These are phyloP conservation scores for Spiraea crenata DNA, from an alignment of 331 rosid genomes.

Conservation along the genomic window DNA sequence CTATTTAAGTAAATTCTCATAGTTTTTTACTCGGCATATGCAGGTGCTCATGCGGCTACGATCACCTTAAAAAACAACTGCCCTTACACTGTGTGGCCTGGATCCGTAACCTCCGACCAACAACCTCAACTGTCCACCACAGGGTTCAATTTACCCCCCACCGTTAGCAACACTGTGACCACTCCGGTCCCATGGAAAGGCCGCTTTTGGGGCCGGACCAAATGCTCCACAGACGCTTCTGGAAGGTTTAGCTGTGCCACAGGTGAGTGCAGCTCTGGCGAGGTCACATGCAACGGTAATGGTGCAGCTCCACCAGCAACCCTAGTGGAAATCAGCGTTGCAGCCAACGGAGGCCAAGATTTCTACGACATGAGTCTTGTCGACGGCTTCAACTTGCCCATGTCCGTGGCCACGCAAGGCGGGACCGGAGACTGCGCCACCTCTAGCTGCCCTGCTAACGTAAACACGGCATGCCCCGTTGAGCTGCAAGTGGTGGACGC, in stretches of 20 bases:
- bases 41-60: slow-evolving; percentile 34
- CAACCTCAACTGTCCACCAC: slow-evolving; percentile 38
- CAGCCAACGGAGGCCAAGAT: slow-evolving; percentile 36
- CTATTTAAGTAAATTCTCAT: not conserved
- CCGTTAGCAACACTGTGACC: not conserved
- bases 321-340: slow-evolving; percentile 34
- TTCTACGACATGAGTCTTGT: slow-evolving; percentile 52
- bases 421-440: slow-evolving; percentile 37
- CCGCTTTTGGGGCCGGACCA: slow-evolving; percentile 48
- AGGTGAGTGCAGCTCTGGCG: slow-evolving; percentile 46
- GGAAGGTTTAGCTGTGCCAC: slow-evolving; percentile 43
- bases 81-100: slow-evolving; percentile 43
- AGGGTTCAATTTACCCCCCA: slow-evolving; percentile 34
- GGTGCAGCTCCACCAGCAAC: slow-evolving; percentile 46
- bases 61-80: slow-evolving; percentile 36
- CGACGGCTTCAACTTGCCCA: slow-evolving; percentile 66
- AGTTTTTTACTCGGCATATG: not conserved
- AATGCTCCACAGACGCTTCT: slow-evolving; percentile 22
- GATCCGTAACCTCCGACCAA: slow-evolving; percentile 30
- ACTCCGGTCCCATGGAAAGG: slow-evolving; percentile 42
- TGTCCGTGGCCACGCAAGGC: slow-evolving; percentile 43
- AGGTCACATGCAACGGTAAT: slow-evolving; percentile 38
- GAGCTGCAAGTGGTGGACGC: slow-evolving; percentile 27
- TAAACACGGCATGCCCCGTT: slow-evolving; percentile 34
- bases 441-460: slow-evolving; percentile 35